Conservation (phyloP, 495 filamentous ascomycete species). For the Platismatia glauca region DNA sequence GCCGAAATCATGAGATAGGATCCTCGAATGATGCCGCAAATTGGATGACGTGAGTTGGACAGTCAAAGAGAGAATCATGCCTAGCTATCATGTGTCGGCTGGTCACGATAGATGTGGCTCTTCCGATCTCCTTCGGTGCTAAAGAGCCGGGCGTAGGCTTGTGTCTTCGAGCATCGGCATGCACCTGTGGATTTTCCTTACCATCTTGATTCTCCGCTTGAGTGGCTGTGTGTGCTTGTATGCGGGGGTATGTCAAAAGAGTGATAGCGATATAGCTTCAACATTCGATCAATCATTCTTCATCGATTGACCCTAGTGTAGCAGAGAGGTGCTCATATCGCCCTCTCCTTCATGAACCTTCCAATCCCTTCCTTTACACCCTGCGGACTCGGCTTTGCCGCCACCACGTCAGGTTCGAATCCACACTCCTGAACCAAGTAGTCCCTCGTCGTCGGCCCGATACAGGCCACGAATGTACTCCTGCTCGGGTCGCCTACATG, state of each 20-base stretch:
- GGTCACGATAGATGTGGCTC: conserved; percentile 11
- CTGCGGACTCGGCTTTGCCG: conserved; percentile 71
- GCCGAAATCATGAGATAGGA: conserved; percentile 95
- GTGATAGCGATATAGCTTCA: conserved; percentile 5
- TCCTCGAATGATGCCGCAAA: background rate
- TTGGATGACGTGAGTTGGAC: conserved; percentile 9
- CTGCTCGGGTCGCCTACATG: conserved; percentile 11
- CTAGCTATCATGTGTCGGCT: conserved; percentile 11
- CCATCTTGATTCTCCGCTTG: background rate
- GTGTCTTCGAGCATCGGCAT: conserved; percentile 6
- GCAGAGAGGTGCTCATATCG: background rate
- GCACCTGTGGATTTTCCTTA: conserved; percentile 6
- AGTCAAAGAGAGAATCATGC: background rate
- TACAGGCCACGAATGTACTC: conserved; percentile 63
- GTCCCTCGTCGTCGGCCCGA: conserved; percentile 87
- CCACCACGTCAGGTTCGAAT: conserved; percentile 72
- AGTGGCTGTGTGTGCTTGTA: conserved; percentile 1
- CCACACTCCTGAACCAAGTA: conserved; percentile 57
- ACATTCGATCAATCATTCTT: conserved; percentile 14
- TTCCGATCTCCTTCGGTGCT: background rate
- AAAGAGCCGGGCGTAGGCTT: background rate
- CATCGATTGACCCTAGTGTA: background rate
- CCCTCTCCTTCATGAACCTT: conserved; percentile 36
- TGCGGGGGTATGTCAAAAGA: background rate
- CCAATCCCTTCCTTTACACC: conserved; percentile 65